These are phyloP conservation scores for Paraglomus occultum DNA, from an alignment of 192 early-diverging fungal species.

Conservation along the genomic window DNA sequence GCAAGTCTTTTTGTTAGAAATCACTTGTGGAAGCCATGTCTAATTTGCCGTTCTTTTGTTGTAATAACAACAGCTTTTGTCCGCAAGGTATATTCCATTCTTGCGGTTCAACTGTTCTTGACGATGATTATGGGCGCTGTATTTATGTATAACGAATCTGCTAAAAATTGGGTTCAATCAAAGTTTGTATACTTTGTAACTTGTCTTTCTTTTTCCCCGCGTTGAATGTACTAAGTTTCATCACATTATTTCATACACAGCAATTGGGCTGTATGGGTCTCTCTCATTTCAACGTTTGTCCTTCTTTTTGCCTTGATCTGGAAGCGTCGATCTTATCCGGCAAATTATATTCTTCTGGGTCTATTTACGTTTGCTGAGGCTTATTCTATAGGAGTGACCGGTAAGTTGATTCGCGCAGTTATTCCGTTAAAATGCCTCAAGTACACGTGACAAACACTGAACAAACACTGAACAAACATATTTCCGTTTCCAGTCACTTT, in stretches of 20 bases:
- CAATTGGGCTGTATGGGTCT: conserved; percentile 57
- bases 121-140: conserved; percentile 55
- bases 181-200: conserved; percentile 36
- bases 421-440: too few relatives aligned
- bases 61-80: conserved; percentile 48
- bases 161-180: conserved; percentile 51
- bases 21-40: conserved; percentile 4
- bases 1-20: not conserved
- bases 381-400: conserved; percentile 37
- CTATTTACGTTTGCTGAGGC: conserved; percentile 61
- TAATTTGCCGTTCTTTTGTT: not conserved
- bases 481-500: conserved; percentile 52
- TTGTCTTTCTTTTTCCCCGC: not conserved
- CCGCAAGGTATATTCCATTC: conserved; percentile 71
- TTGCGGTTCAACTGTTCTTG: conserved; percentile 58
- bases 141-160: conserved; percentile 54
- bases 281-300: conserved; percentile 50
- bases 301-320: conserved; percentile 50
- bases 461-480: too few relatives aligned
- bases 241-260: conserved; percentile 34
- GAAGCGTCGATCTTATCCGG: conserved; percentile 60
- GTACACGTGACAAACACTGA: too few relatives aligned
- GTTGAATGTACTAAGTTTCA: not conserved
- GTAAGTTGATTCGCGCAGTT: conserved; percentile 37
- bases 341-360: conserved; percentile 60